These are phyloP conservation scores for Zelonia costaricensis DNA, from an alignment of 208 protist species.

Conservation along the genomic window DNA sequence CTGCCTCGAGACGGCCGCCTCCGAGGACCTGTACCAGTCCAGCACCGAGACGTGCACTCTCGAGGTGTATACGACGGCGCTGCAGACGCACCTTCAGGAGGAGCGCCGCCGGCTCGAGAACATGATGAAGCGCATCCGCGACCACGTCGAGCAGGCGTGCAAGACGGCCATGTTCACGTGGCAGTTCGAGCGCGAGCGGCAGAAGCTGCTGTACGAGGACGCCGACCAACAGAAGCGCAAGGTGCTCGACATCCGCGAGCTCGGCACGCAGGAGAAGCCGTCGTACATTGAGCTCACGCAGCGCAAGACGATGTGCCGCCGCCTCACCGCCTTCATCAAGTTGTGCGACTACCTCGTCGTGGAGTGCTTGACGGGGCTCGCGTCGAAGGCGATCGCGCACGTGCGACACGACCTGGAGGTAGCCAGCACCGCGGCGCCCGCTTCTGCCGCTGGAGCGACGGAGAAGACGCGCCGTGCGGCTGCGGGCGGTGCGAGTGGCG, in stretches of 20 bases:
- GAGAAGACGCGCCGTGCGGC: slow-evolving; percentile 2
- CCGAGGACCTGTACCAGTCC: slow-evolving; percentile 69
- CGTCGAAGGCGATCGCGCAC: slow-evolving; percentile 76
- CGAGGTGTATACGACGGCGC: slow-evolving; percentile 57
- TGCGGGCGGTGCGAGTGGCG: not conserved
- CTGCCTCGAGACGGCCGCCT: slow-evolving; percentile 74
- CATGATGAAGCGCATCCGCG: slow-evolving; percentile 87
- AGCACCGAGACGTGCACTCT: slow-evolving; percentile 78
- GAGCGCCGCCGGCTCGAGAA: slow-evolving; percentile 67
- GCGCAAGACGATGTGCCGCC: slow-evolving; percentile 88
- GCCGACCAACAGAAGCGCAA: slow-evolving; percentile 84
- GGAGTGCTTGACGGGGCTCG: slow-evolving; percentile 85
- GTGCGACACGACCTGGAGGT: slow-evolving; percentile 72
- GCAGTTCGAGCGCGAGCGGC: slow-evolving; percentile 77
- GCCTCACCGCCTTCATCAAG: slow-evolving; percentile 93
- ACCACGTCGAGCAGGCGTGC: slow-evolving; percentile 89
- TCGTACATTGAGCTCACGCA: slow-evolving; percentile 94
- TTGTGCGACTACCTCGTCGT: slow-evolving; percentile 96
- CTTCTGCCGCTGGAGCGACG: not conserved
- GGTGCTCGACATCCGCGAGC: slow-evolving; percentile 75
- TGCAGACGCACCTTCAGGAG: slow-evolving; percentile 58
- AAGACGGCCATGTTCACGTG: slow-evolving; percentile 91
- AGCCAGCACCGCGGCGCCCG: slow-evolving; percentile 31
- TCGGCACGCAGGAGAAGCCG: slow-evolving; percentile 85
- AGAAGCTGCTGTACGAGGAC: slow-evolving; percentile 65